Evolutionary conservation across 345 rosid species (phyloP).

Genomic region (Dimocarpus longan): DNA sequence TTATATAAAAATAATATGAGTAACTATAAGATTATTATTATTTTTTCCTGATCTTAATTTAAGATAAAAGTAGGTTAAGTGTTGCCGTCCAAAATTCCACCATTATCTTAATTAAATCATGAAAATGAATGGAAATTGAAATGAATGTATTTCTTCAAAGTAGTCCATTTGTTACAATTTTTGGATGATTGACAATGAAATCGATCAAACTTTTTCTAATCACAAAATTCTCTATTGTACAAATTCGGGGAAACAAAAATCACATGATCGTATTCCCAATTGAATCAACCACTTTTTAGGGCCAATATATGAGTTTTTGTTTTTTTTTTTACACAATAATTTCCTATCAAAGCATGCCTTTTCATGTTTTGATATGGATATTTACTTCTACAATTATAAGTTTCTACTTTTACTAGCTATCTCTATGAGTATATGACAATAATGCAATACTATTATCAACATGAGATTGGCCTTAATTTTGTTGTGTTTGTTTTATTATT

Average conservation of each 20-base stretch:
- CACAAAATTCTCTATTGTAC: not conserved
- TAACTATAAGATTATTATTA: no score
- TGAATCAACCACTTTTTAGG: not conserved
- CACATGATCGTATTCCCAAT: not conserved
- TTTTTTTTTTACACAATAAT: not conserved
- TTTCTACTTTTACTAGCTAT: no score
- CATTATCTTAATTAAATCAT: not conserved
- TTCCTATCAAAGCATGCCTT: no score
- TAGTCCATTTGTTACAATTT: not conserved
- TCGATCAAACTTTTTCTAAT: not conserved
- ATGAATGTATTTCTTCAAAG: not conserved
- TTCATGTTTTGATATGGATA: not conserved
- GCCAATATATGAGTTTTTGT: not conserved
- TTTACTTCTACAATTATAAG: not conserved
- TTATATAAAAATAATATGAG: no score
- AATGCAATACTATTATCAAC: not conserved
- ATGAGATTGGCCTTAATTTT: not conserved
- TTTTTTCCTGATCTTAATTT: not conserved
- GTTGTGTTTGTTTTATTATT: not conserved
- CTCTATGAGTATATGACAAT: not conserved
- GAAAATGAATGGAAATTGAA: not conserved
- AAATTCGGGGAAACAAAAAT: not conserved
- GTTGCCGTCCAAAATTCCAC: not conserved
- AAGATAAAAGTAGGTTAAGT: not conserved
- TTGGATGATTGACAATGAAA: not conserved